phyloP scores from a whole-genome alignment of 225 moss, liverwort and hornwort species.

The Lunularia cruciata region DNA sequence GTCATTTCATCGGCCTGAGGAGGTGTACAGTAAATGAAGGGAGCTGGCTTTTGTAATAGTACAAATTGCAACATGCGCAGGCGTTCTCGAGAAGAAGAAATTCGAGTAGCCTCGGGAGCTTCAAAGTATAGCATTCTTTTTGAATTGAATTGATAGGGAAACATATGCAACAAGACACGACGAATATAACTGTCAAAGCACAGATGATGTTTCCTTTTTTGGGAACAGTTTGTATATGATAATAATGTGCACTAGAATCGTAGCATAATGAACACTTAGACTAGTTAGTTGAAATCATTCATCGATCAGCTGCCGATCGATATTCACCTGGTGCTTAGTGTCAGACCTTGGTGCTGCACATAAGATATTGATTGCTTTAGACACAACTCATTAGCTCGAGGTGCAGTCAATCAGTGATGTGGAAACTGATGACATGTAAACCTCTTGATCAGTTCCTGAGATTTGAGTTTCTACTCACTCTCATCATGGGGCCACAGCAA shows the following conservation, averaged over 20 bases:
- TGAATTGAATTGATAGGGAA: not conserved
- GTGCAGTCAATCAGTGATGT: not conserved
- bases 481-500: constrained; percentile 4
- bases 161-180: not conserved
- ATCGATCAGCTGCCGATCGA: not conserved
- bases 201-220: not conserved
- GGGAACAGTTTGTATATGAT: constrained; percentile 18
- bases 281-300: not conserved
- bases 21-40: constrained; percentile 1
- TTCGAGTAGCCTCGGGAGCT: not conserved
- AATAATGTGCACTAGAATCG: constrained; percentile 11
- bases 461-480: not conserved
- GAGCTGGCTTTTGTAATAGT: constrained; percentile 13
- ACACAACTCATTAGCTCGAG: not conserved
- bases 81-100: not conserved
- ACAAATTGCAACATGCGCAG: not conserved
- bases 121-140: constrained; percentile 11
- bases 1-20: not conserved
- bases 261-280: not conserved
- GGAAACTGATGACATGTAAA: constrained; percentile 5
- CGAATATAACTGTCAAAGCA: constrained; percentile 3
- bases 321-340: not conserved
- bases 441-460: not conserved
- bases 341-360: not conserved
- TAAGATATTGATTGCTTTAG: not conserved